Evolutionary conservation across 2,329 filamentous ascomycete genomes (phyloP).

Genomic region (Zymoseptoria crescenta): DNA sequence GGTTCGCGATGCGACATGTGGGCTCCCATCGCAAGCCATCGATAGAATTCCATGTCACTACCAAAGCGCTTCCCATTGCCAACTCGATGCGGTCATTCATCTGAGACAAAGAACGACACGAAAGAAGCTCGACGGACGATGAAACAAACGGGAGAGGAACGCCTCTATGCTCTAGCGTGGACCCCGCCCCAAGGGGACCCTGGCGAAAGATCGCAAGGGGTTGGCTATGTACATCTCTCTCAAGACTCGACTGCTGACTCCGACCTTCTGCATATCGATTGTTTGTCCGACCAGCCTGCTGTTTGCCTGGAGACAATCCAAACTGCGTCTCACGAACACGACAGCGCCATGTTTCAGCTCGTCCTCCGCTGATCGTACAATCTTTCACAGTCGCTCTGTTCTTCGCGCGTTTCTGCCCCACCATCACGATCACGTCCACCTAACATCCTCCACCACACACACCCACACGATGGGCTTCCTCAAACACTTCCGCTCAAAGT

Average conservation of each 20-base stretch:
- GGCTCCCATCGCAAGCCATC: background rate
- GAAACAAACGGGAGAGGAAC: background rate
- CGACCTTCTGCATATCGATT: background rate
- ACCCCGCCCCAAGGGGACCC: background rate
- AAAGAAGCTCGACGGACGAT: background rate
- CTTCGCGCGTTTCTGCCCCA: background rate
- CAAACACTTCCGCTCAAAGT: conserved; percentile 41
- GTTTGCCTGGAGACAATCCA: background rate
- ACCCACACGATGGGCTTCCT: conserved; percentile 39
- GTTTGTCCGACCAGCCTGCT: background rate
- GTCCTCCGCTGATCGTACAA: background rate
- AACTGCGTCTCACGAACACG: background rate
- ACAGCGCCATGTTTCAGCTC: background rate
- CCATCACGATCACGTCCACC: background rate
- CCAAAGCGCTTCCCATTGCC: background rate
- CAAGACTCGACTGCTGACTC: background rate
- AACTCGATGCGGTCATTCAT: background rate
- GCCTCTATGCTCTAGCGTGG: too few relatives aligned
- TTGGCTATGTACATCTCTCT: background rate
- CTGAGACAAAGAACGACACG: background rate
- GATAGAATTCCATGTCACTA: background rate
- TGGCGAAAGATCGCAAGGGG: background rate
- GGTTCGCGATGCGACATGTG: too few relatives aligned
- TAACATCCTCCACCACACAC: conserved; percentile 1
- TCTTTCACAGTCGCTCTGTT: background rate